Evolutionary conservation across 1,284 basidiomycete genomes (phyloP).

Genomic region (Fomitopsis schrenkii): DNA sequence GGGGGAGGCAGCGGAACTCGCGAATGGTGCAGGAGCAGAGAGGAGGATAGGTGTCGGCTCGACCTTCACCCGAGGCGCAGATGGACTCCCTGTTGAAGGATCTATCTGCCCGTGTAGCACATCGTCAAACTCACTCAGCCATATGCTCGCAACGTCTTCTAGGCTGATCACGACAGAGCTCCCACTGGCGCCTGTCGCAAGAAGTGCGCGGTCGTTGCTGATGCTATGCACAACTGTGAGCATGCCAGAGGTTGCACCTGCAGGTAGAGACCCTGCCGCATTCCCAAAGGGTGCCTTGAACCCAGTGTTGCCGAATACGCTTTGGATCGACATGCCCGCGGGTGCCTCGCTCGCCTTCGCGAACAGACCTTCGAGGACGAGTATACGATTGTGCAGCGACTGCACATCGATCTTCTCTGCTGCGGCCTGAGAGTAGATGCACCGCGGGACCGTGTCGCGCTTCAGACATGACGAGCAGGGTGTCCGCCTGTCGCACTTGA

Average conservation of each 20-base stretch:
- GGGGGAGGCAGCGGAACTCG: background rate
- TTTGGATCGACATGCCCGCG: conserved; percentile 14
- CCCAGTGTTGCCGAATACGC: conserved; percentile 13
- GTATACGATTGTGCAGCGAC: conserved; percentile 73
- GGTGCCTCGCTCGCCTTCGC: conserved; percentile 35
- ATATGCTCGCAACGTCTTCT: conserved; percentile 54
- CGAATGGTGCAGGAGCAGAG: conserved; percentile 11
- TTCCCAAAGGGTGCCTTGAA: conserved; percentile 15
- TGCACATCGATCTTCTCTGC: conserved; percentile 82
- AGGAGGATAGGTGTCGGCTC: conserved; percentile 38
- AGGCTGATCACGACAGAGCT: conserved; percentile 51
- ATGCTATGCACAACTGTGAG: conserved; percentile 32
- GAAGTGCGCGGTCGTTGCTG: conserved; percentile 35
- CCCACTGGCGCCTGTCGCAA: conserved; percentile 37
- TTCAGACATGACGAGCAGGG: conserved; percentile 76
- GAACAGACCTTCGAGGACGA: conserved; percentile 52
- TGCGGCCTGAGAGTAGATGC: conserved; percentile 74
- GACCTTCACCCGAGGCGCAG: conserved; percentile 37
- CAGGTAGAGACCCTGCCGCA: background rate
- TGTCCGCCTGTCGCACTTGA: conserved; percentile 73
- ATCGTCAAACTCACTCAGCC: conserved; percentile 36
- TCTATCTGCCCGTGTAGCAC: conserved; percentile 11
- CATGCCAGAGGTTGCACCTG: conserved; percentile 14
- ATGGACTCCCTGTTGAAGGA: conserved; percentile 9
- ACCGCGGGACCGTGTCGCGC: conserved; percentile 67